phyloP scores from a whole-genome alignment of 2,329 filamentous ascomycete species.

The Talaromyces funiculosus region DNA sequence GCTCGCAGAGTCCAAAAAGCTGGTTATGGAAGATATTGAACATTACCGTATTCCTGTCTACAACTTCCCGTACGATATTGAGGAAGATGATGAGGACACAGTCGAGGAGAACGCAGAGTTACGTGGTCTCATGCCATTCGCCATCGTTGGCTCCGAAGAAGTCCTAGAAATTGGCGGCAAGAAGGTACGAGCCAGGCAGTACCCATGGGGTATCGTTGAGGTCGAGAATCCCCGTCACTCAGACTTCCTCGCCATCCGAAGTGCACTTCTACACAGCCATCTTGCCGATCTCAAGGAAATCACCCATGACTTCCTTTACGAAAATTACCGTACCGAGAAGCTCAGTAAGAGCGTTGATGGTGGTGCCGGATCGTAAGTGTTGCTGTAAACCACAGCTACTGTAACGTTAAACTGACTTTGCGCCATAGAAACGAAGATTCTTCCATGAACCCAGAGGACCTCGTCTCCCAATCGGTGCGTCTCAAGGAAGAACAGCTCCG shows the following conservation, averaged over 20 bases:
- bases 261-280: conserved; percentile 94
- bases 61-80: conserved; percentile 99
- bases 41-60: conserved; percentile 99
- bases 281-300: conserved; percentile 98
- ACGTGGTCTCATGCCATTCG: conserved; percentile 95
- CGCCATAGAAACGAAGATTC: conserved; percentile 54
- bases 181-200: conserved; percentile 89
- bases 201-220: conserved; percentile 98
- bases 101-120: conserved; percentile 99
- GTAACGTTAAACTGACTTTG: conserved; percentile 16
- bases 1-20: conserved; percentile 97
- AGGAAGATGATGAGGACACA: conserved; percentile 98
- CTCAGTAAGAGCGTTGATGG: conserved; percentile 98
- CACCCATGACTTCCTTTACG: conserved; percentile 98
- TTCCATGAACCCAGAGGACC: conserved; percentile 95
- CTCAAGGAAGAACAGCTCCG: conserved; percentile 99
- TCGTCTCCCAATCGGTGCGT: conserved; percentile 93
- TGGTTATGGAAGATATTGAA: conserved; percentile 99
- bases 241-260: conserved; percentile 95
- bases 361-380: conserved; percentile 68
- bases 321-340: conserved; percentile 99
- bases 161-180: conserved; percentile 89
- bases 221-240: conserved; percentile 99
- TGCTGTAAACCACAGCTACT: neutral
- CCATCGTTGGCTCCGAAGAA: conserved; percentile 96